phyloP scores from a whole-genome alignment of 2,329 filamentous ascomycete species.

The Cordyceps cicadae region DNA sequence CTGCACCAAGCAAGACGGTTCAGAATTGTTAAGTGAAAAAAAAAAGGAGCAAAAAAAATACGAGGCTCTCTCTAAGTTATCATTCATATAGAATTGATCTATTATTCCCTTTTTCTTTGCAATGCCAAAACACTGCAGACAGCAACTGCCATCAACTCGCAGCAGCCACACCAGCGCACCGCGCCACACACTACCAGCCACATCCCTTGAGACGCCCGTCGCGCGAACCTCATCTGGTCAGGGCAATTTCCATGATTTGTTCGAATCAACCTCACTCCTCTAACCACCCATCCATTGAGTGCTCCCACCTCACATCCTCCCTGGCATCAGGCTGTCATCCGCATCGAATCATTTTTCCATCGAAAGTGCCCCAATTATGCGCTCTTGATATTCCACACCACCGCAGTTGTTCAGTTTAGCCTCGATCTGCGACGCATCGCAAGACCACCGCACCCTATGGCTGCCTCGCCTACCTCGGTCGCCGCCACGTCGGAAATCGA shows the following conservation, averaged over 20 bases:
- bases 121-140: background rate
- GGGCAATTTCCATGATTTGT: constrained; percentile 1
- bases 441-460: constrained; percentile 21
- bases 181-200: constrained; percentile 10
- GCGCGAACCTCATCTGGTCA: constrained; percentile 1
- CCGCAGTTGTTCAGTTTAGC: constrained; percentile 4
- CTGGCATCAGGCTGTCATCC: background rate
- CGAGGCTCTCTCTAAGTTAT: background rate
- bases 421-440: constrained; percentile 6
- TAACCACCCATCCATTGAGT: constrained; percentile 1
- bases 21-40: background rate
- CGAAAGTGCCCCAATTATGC: background rate
- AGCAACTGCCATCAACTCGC: background rate
- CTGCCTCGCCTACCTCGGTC: constrained; percentile 32
- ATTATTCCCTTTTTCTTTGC: background rate
- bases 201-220: constrained; percentile 3
- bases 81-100: background rate
- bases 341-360: background rate
- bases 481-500: constrained; percentile 38
- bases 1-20: background rate
- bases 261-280: background rate
- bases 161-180: background rate
- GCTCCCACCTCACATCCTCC: background rate
- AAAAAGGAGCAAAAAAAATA: background rate
- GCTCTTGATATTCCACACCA: constrained; percentile 1